phyloP scores from a whole-genome alignment of 495 filamentous ascomycete species.

The Tricharina praecox region DNA sequence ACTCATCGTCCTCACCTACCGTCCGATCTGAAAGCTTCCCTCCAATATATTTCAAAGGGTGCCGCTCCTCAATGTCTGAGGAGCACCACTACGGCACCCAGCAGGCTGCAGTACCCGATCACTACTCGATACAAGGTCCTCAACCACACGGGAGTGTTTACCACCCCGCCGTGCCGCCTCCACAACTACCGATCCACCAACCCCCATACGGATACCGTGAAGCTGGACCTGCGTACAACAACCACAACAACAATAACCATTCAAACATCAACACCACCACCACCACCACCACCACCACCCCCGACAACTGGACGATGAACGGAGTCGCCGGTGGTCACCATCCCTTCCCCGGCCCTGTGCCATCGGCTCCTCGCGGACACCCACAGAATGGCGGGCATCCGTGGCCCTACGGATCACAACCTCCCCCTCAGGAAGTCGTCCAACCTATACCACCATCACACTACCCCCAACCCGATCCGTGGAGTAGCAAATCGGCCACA shows the following conservation, averaged over 20 bases:
- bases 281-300: no score
- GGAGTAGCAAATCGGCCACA: neutral
- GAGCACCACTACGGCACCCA: slow-evolving; percentile 4
- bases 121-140: slow-evolving; percentile 1
- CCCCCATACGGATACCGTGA: neutral
- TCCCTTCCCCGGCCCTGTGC: neutral
- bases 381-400: neutral
- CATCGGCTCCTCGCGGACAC: neutral
- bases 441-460: neutral
- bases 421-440: neutral
- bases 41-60: neutral
- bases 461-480: neutral
- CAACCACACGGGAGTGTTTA: neutral
- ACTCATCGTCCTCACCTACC: neutral
- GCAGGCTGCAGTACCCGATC: slow-evolving; percentile 1
- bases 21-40: neutral
- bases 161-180: neutral
- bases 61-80: slow-evolving; percentile 8
- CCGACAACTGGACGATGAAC: no score
- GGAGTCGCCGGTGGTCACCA: slow-evolving; percentile 6
- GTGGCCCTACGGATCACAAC: neutral
- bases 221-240: neutral
- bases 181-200: no score
- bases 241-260: no score
- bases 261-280: no score